These are phyloP conservation scores for Yamadazyma ubonensis DNA, from an alignment of 805 yeast genomes.

Conservation along the genomic window DNA sequence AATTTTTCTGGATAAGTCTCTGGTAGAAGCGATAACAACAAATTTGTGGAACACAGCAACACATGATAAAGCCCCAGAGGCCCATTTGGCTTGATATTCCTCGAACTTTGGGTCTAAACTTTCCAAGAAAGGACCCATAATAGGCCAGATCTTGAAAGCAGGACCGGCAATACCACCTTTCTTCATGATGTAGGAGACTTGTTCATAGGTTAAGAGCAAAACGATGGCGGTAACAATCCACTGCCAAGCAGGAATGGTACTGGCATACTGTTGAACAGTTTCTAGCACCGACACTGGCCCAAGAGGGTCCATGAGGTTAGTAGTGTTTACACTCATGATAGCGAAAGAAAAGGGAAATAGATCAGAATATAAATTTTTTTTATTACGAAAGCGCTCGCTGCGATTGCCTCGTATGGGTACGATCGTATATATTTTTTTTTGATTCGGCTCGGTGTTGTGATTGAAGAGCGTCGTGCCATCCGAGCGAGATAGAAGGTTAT, in stretches of 20 bases:
- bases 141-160: slow-evolving; percentile 81
- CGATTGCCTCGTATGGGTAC: slow-evolving; percentile 3
- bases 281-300: not conserved
- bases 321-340: slow-evolving; percentile 2
- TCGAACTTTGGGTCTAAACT: slow-evolving; percentile 94
- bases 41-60: slow-evolving; percentile 98
- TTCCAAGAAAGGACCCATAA: slow-evolving; percentile 95
- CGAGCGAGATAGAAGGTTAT: too few relatives aligned
- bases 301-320: not conserved
- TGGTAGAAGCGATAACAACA: slow-evolving; percentile 86
- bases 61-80: slow-evolving; percentile 90
- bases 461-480: too few relatives aligned
- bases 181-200: slow-evolving; percentile 69
- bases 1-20: slow-evolving; percentile 86
- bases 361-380: not conserved
- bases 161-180: slow-evolving; percentile 95
- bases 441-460: not conserved
- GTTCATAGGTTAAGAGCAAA: slow-evolving; percentile 61
- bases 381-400: not conserved
- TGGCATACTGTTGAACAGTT: not conserved
- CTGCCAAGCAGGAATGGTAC: slow-evolving; percentile 33
- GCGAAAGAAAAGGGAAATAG: slow-evolving; percentile 3
- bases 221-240: slow-evolving; percentile 47
- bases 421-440: slow-evolving; percentile 1
- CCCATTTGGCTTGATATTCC: slow-evolving; percentile 91